Evolutionary conservation across 306 rosid genomes (phyloP).

Genomic region (Dryas drummondii): DNA sequence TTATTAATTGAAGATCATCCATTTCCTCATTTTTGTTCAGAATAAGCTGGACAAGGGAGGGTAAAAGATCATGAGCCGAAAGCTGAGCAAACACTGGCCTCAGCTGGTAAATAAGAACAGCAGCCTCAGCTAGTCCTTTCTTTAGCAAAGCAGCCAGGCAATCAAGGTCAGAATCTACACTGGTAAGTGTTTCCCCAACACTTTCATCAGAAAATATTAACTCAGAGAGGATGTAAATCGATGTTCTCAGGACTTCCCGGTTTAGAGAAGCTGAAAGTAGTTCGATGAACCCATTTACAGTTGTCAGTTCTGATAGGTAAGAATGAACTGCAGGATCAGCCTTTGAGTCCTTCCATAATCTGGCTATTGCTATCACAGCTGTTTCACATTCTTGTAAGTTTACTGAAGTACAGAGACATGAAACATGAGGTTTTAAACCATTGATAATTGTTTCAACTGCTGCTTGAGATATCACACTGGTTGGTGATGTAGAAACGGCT

Average conservation of each 20-base stretch:
- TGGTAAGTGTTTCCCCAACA: slow-evolving; percentile 70
- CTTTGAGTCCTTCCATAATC: slow-evolving; percentile 79
- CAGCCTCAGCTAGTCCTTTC: slow-evolving; percentile 79
- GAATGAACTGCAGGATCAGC: slow-evolving; percentile 64
- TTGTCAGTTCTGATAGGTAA: slow-evolving; percentile 64
- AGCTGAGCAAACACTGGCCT: slow-evolving; percentile 69
- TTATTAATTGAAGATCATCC: slow-evolving; percentile 57
- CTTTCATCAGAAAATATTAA: slow-evolving; percentile 57
- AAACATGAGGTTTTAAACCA: slow-evolving; percentile 61
- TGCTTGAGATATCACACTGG: slow-evolving; percentile 83
- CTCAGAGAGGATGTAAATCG: slow-evolving; percentile 74
- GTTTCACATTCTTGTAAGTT: slow-evolving; percentile 73
- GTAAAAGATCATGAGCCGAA: slow-evolving; percentile 64
- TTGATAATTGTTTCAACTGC: slow-evolving; percentile 67
- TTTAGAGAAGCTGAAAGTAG: slow-evolving; percentile 67
- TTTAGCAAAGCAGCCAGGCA: slow-evolving; percentile 75
- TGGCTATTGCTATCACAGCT: slow-evolving; percentile 65
- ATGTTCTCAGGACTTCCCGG: slow-evolving; percentile 68
- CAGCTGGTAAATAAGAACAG: slow-evolving; percentile 75
- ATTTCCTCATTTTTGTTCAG: slow-evolving; percentile 50
- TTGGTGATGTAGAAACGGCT: slow-evolving; percentile 56
- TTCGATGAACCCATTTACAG: slow-evolving; percentile 79
- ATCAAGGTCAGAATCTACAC: slow-evolving; percentile 84
- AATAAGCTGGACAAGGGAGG: slow-evolving; percentile 58
- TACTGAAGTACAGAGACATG: slow-evolving; percentile 76